These are phyloP conservation scores for Boletus vermiculosoides DNA, from an alignment of 768 basidiomycete species.

Conservation along the genomic window DNA sequence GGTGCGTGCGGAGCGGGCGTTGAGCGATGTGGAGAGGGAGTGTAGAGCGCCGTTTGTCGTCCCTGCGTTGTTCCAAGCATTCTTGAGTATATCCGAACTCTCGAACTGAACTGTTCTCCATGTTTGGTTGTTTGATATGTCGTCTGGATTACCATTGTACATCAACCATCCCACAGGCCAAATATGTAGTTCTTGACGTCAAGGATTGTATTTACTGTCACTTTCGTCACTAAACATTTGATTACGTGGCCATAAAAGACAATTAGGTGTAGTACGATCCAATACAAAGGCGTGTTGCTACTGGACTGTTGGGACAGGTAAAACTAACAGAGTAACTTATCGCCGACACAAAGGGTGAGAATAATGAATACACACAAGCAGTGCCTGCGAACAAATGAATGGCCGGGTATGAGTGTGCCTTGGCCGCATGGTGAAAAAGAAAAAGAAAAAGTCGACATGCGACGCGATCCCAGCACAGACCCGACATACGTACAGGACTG, in stretches of 20 bases:
- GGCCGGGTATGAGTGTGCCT: background rate
- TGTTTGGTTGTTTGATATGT: background rate
- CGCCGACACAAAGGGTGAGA: background rate
- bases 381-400: background rate
- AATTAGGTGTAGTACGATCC: constrained; percentile 12
- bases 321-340: constrained; percentile 4
- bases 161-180: background rate
- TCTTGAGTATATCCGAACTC: constrained; percentile 47
- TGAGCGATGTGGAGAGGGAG: constrained; percentile 51
- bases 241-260: constrained; percentile 11
- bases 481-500: background rate
- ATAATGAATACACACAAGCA: background rate
- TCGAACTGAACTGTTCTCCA: constrained; percentile 24
- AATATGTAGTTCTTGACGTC: background rate
- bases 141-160: background rate
- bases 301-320: background rate
- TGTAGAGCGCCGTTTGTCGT: constrained; percentile 54
- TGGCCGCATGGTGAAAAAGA: background rate
- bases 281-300: constrained; percentile 14
- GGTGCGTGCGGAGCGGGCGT: constrained; percentile 42
- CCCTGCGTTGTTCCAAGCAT: constrained; percentile 54
- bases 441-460: background rate
- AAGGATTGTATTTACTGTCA: background rate
- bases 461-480: background rate
- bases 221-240: background rate